phyloP scores from a whole-genome alignment of 2,329 filamentous ascomycete genomes.

The Aspergillus bombycis region DNA sequence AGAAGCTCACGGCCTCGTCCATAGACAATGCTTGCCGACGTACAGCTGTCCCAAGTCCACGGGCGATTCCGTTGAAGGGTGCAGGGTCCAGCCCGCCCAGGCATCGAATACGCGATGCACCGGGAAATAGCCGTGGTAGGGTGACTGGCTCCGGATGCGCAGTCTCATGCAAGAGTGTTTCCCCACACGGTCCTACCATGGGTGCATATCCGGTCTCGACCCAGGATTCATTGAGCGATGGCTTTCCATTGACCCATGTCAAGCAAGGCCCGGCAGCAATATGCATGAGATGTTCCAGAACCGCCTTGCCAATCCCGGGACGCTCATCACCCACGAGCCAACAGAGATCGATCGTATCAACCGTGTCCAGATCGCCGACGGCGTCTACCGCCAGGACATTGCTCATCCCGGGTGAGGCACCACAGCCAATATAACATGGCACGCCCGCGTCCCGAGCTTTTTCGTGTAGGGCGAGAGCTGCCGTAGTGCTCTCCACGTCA shows the following conservation, averaged over 20 bases:
- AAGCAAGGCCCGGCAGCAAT: slow-evolving; percentile 23
- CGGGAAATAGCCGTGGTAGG: slow-evolving; percentile 17
- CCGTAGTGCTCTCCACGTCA: slow-evolving; percentile 13
- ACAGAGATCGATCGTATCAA: slow-evolving; percentile 20
- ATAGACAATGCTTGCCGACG: slow-evolving; percentile 14
- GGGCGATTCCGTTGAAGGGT: slow-evolving; percentile 1
- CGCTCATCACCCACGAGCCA: slow-evolving; percentile 22
- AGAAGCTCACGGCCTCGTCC: slow-evolving; percentile 17
- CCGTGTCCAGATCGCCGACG: slow-evolving; percentile 16
- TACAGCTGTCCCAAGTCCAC: slow-evolving; percentile 12
- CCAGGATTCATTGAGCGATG: slow-evolving; percentile 18
- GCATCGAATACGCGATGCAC: slow-evolving; percentile 16
- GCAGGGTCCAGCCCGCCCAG: neutral
- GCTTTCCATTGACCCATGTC: slow-evolving; percentile 16
- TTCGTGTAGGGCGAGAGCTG: slow-evolving; percentile 6
- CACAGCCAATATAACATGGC: slow-evolving; percentile 13
- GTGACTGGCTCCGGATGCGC: slow-evolving; percentile 24
- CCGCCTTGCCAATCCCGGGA: slow-evolving; percentile 16
- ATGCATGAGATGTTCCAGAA: slow-evolving; percentile 22
- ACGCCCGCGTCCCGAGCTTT: slow-evolving; percentile 6
- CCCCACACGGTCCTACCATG: slow-evolving; percentile 8
- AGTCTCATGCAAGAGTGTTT: slow-evolving; percentile 18
- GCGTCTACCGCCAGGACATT: slow-evolving; percentile 13
- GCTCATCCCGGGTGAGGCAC: slow-evolving; percentile 12
- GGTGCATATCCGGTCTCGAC: slow-evolving; percentile 21